Evolutionary conservation across 2,329 filamentous ascomycete species (phyloP).

Genomic region (Pestalotiopsis sp.): DNA sequence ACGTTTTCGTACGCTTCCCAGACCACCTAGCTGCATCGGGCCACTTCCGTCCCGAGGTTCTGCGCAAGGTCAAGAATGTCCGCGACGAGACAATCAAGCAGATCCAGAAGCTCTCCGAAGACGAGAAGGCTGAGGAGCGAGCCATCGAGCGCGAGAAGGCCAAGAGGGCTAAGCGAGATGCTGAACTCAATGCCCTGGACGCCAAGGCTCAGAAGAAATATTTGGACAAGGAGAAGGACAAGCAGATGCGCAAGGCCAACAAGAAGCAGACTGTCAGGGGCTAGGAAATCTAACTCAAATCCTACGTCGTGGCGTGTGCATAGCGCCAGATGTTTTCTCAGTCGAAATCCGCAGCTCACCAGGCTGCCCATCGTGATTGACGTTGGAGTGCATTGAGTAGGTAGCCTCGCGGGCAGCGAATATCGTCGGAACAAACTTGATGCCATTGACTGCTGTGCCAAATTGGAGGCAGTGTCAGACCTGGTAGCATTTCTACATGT

Average conservation of each 20-base stretch:
- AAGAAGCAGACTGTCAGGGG: constrained; percentile 59
- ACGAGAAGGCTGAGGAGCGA: constrained; percentile 79
- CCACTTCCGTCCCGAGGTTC: constrained; percentile 89
- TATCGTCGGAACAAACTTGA: no score
- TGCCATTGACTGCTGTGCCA: no score
- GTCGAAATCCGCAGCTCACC: neutral
- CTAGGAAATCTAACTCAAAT: constrained; percentile 29
- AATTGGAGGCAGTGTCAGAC: no score
- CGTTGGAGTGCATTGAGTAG: no score
- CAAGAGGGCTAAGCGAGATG: constrained; percentile 89
- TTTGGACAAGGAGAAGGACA: constrained; percentile 79
- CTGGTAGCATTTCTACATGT: neutral
- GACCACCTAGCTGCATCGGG: constrained; percentile 77
- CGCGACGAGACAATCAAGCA: constrained; percentile 81
- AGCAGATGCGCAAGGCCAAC: constrained; percentile 62
- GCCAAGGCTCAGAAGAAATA: constrained; percentile 87
- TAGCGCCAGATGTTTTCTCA: neutral
- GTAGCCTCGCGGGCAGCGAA: no score
- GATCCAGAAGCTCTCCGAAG: constrained; percentile 79
- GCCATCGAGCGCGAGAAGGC: constrained; percentile 71
- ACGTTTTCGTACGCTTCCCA: constrained; percentile 81
- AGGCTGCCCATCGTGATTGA: no score
- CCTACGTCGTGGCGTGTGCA: neutral
- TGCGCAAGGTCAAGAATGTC: constrained; percentile 78
- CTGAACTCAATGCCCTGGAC: constrained; percentile 74